These are phyloP conservation scores for Oryza australiensis DNA, from an alignment of 176 grass and related monocot genomes.

Conservation along the genomic window DNA sequence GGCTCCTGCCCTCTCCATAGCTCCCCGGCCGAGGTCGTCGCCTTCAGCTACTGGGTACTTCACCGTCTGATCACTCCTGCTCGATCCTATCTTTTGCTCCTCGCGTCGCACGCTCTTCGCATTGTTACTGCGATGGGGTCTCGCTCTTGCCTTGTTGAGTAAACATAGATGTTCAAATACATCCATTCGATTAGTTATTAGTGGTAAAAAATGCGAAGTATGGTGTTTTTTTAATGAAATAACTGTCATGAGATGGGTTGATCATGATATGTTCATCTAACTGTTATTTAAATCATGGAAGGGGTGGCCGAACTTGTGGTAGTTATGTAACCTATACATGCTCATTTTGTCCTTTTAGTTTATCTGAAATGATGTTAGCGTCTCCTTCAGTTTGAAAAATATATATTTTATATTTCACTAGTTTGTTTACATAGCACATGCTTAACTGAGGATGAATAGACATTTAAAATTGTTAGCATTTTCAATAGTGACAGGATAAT, in stretches of 20 bases:
- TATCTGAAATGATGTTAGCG: constrained; percentile 13
- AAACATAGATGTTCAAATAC: constrained; percentile 6
- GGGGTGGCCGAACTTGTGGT: neutral
- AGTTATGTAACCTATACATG: constrained; percentile 12
- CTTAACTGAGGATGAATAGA: too few species aligned
- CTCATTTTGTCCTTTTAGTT: constrained; percentile 12
- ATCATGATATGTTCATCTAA: neutral
- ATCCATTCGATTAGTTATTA: constrained; percentile 12
- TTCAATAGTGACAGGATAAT: too few species aligned
- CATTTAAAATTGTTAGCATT: too few species aligned
- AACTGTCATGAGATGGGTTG: neutral
- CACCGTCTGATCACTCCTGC: neutral
- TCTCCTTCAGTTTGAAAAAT: too few species aligned
- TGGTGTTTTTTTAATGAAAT: constrained; percentile 14
- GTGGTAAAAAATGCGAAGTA: neutral
- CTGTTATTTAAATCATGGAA: constrained; percentile 9
- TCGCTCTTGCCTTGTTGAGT: constrained; percentile 10
- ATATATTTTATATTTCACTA: too few species aligned
- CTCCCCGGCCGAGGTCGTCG: constrained; percentile 65
- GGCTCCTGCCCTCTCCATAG: constrained; percentile 72
- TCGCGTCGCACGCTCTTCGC: neutral
- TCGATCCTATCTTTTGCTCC: constrained; percentile 3
- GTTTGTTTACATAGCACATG: too few species aligned
- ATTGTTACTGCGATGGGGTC: constrained; percentile 9
- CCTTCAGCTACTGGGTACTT: constrained; percentile 90